Evolutionary conservation across 2,329 filamentous ascomycete species (phyloP).

Genomic region (Cercospora zeae-maydis): DNA sequence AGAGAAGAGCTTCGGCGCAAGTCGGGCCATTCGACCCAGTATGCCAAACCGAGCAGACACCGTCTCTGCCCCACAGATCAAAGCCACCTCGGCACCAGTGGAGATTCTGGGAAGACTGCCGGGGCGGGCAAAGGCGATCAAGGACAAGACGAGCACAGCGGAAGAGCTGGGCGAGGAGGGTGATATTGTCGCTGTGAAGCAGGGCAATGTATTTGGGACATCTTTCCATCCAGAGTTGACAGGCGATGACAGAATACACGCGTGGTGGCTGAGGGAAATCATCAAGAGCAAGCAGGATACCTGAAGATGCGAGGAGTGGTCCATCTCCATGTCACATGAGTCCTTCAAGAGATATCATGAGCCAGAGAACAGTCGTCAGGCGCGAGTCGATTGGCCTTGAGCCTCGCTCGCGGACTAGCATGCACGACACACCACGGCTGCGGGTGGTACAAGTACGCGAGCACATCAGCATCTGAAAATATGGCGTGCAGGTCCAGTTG

Average conservation of each 20-base stretch:
- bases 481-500: no score
- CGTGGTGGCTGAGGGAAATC: slow-evolving; percentile 85
- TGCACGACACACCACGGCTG: no score
- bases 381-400: no score
- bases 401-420: no score
- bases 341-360: no score
- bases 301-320: background rate
- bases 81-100: slow-evolving; percentile 49
- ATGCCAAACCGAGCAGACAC: slow-evolving; percentile 42
- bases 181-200: slow-evolving; percentile 83
- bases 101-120: slow-evolving; percentile 58
- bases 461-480: no score
- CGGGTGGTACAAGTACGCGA: no score
- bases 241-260: slow-evolving; percentile 79
- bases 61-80: slow-evolving; percentile 56
- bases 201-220: slow-evolving; percentile 89
- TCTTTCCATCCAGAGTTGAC: slow-evolving; percentile 97
- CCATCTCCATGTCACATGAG: no score
- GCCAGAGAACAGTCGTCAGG: no score
- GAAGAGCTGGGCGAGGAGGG: slow-evolving; percentile 52
- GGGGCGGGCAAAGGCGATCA: slow-evolving; percentile 49
- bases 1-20: slow-evolving; percentile 19
- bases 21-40: background rate
- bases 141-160: slow-evolving; percentile 47
- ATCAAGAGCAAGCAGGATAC: slow-evolving; percentile 17